Evolutionary conservation across 257 asterid species (phyloP), one percentile per base, ranked within the genome.

Genomic region (Verbascum thapsus): DNA sequence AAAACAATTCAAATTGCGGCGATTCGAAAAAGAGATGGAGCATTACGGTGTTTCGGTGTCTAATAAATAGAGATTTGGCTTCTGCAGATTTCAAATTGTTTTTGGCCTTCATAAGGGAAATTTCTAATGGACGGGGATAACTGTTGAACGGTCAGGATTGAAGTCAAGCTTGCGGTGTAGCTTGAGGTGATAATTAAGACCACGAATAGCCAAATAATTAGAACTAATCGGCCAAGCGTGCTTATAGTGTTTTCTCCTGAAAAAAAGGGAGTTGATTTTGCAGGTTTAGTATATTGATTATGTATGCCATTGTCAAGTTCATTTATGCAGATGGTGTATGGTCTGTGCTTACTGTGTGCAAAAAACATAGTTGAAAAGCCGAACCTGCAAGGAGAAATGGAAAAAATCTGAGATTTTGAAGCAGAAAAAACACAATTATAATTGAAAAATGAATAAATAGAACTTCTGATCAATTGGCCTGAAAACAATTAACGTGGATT

Each of bases 111-210:
- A n/a, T n/a, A n/a, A n/a, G n/a, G n/a, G n/a, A n/a, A n/a, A n/a
- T n/a, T n/a, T 3, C 68, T 82, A 54, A 82, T 76, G n/a, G 88
- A 57, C 18, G 88, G 76, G 45, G 80, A 53, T 3, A 72, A 37
- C 69, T 74, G 87, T 53, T 78, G 85, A 2, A 78, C 82, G 8
- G 90, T 83, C 10, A 83, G 80, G 74, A 83, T 78, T 16, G 87
- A 80, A n/a, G 90, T 83, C 76, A 83, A 74, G 68, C 85, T 83
- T 4, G 90, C 85, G 12, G 87, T 83, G 70, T 83, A 84, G 74
- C 87, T 84, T 38, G 87, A 84, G 41, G 79, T 74, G 30, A 84
- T 68, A 40, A 84, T 85, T 58, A 84, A 58, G 42, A 81, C 77
- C 47, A 75, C 76, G 69, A 84, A 84, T 3, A 84, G 77, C 87